A percentile compares a stretch with the other conserved stretches of the same genome.
These are phyloP conservation scores for Echinochloa phyllopogon DNA, from an alignment of 176 grass and related monocot species.

Conservation along the genomic window DNA sequence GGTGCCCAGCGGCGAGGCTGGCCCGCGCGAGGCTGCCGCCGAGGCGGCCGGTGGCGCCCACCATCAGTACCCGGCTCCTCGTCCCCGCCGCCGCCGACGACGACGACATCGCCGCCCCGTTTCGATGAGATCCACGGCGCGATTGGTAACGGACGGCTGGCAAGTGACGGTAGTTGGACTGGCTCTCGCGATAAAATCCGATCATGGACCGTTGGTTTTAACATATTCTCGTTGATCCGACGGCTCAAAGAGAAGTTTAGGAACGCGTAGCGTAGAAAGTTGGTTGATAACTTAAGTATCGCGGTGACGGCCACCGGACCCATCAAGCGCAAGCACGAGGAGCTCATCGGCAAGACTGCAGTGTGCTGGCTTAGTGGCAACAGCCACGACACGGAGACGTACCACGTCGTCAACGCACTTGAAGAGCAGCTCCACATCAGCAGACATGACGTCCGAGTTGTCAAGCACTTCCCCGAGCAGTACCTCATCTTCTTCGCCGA, in stretches of 20 bases:
- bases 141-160: neutral
- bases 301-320: too few relatives aligned
- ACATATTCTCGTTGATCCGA: neutral
- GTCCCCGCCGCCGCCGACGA: constrained; percentile 36
- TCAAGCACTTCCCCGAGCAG: too few relatives aligned
- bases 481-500: too few relatives aligned
- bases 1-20: constrained; percentile 66
- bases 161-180: neutral
- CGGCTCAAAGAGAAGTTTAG: neutral
- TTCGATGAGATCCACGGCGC: neutral
- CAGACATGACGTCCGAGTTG: too few relatives aligned
- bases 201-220: neutral
- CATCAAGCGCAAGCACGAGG: too few relatives aligned
- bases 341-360: too few relatives aligned
- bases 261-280: too few relatives aligned
- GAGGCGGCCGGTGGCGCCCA: constrained; percentile 77
- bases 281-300: too few relatives aligned
- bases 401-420: too few relatives aligned
- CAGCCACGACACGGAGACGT: too few relatives aligned
- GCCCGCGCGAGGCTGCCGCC: constrained; percentile 63
- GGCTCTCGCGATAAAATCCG: neutral
- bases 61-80: constrained; percentile 76
- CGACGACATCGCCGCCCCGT: constrained; percentile 21
- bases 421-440: too few relatives aligned
- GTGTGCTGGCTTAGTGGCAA: too few relatives aligned